Base-by-base conservation (phyloP, 140 eudicot species). In the Erigeron philadelphicus region DNA sequence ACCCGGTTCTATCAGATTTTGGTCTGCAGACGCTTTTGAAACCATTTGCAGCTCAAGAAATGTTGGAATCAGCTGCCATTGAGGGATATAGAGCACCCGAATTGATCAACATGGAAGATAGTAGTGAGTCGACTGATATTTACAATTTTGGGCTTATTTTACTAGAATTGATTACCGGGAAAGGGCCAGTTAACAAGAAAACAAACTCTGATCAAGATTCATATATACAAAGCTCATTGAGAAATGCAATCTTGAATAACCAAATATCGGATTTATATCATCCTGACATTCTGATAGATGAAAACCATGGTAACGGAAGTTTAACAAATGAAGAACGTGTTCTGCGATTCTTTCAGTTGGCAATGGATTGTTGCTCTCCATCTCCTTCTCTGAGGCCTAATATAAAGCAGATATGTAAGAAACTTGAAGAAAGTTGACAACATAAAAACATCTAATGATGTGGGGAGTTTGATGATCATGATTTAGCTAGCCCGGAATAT, bases 1-100 rank as follows among this genome's bases (percentile, higher is more conserved):
- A 87, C 2, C 97, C 99, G 9, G 54, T 76, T 71, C 68, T 93
- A 7, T 85, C 97, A 5, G 99, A 94, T 82, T 85, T 83, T 61
- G 95, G 99, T 50, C 76, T 94, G 44, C 86, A 83, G 55, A 80
- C 80, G 13, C 73, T 89, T 25, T 58, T 94, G 82, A 89, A 87
- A 66, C 84, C 88, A 8, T 52, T 79, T 6, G 81, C 95, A 17
- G 89, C 83, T 50, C 95, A 94, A 64, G 87, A 85, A 76, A 83
- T 94, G 89, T 81, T 89, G 16, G 95, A 93, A 76, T 75, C 67
- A 13, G 87, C 90, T 41, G 79, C 86, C 11, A 76, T 49, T 11
- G 82, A 89, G 66, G 99, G 97, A 21, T 94, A 94, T 46, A 94
- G 83, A 70, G 95, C 97, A 21, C 99, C 99, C 1, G 99, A 94